A percentile compares a stretch with the other conserved stretches of the same genome.
phyloP scores from a whole-genome alignment of 2,329 filamentous ascomycete genomes.

The Parascedosporium putredinis region DNA sequence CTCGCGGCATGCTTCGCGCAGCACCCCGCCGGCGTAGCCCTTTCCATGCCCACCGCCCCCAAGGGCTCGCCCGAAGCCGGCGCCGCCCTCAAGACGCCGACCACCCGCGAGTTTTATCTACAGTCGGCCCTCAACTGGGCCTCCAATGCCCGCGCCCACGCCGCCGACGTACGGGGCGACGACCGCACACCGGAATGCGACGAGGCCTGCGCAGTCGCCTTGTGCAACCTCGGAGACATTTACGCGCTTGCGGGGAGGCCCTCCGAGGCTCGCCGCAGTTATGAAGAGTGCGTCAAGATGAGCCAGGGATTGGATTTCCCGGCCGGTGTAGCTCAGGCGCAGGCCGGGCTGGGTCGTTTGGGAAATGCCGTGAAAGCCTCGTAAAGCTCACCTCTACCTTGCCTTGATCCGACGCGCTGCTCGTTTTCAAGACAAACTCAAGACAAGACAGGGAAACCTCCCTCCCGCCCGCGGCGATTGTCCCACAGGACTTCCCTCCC shows the following conservation, averaged over 20 bases:
- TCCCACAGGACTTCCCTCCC: no score
- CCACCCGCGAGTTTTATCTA: conserved; percentile 43
- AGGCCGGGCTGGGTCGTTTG: conserved; percentile 31
- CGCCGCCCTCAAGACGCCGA: neutral
- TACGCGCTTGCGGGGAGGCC: conserved; percentile 61
- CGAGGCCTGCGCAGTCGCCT: conserved; percentile 67
- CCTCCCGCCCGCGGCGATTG: no score
- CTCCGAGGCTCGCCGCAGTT: conserved; percentile 55
- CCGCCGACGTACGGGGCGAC: conserved; percentile 53
- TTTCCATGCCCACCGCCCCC: neutral
- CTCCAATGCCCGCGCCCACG: conserved; percentile 60
- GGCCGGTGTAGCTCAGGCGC: conserved; percentile 40
- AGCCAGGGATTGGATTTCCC: conserved; percentile 42
- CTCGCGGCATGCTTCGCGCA: conserved; percentile 64
- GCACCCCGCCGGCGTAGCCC: conserved; percentile 31
- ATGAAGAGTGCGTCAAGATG: conserved; percentile 56
- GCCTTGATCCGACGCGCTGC: no score
- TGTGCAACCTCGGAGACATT: conserved; percentile 81
- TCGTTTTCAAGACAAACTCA: no score
- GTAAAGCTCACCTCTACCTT: neutral
- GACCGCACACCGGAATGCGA: conserved; percentile 71
- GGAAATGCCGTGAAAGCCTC: conserved; percentile 11
- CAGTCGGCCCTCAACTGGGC: conserved; percentile 70
- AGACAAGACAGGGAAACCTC: no score
- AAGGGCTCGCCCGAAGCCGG: neutral